Percentiles rank a stretch among this genome's conserved stretches.
These are phyloP conservation scores for Polytolypa hystricis DNA, from an alignment of 2,329 filamentous ascomycete genomes.

Conservation along the genomic window DNA sequence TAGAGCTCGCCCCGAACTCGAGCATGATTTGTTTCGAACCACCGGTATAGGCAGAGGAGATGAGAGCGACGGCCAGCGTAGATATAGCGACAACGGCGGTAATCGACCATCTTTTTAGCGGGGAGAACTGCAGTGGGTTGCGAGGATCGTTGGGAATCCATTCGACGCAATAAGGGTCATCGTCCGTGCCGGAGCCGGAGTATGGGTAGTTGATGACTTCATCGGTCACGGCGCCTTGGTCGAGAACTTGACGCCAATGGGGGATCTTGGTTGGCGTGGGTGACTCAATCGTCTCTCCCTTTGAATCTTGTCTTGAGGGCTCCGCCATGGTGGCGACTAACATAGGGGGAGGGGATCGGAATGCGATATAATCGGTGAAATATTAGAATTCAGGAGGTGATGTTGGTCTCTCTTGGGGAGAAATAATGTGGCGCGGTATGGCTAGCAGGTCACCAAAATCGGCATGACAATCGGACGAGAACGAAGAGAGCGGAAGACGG, in stretches of 20 bases:
- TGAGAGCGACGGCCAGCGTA: conserved; percentile 58
- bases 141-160: conserved; percentile 56
- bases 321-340: conserved; percentile 1
- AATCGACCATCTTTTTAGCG: conserved; percentile 53
- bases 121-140: conserved; percentile 53
- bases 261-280: conserved; percentile 14
- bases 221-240: conserved; percentile 48
- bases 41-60: conserved; percentile 53
- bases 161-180: conserved; percentile 57
- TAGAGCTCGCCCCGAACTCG: conserved; percentile 36
- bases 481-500: no score
- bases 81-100: conserved; percentile 53
- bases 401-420: no score
- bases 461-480: no score
- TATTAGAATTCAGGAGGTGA: no score
- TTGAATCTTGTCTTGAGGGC: not conserved
- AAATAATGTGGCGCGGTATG: no score
- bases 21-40: conserved; percentile 46
- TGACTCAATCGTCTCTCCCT: conserved; percentile 1
- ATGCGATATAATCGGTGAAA: no score
- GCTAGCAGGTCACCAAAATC: no score
- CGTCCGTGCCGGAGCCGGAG: conserved; percentile 50
- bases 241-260: conserved; percentile 43
- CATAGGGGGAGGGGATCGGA: not conserved
- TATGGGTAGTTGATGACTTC: conserved; percentile 48